Percentiles rank a stretch among this genome's conserved stretches.
Evolutionary conservation across 768 basidiomycete species (phyloP).

Genomic region (Amanita polypyramis): DNA sequence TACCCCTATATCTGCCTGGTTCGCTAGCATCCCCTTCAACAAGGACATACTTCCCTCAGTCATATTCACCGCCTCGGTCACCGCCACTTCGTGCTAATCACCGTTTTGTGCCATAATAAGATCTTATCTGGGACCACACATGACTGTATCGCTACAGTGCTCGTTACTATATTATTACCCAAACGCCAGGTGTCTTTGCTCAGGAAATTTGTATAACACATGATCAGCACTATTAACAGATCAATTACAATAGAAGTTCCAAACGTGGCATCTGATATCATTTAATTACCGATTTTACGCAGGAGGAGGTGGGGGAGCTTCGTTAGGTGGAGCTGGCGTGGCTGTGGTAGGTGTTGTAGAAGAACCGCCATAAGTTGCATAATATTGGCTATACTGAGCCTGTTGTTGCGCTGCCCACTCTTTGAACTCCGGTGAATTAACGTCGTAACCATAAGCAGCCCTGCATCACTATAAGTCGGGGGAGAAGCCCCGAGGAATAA

Average conservation of each 20-base stretch:
- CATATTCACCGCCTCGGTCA: constrained; percentile 46
- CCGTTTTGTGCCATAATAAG: constrained; percentile 14
- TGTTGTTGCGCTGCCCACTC: constrained; percentile 73
- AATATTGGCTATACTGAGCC: constrained; percentile 66
- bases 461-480: constrained; percentile 22
- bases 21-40: constrained; percentile 45
- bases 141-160: background rate
- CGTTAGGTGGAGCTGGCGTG: constrained; percentile 10
- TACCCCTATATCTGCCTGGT: constrained; percentile 59
- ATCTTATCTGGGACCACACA: background rate
- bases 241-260: background rate
- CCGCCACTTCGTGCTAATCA: constrained; percentile 29
- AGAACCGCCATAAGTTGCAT: constrained; percentile 36
- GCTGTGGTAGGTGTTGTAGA: constrained; percentile 13
- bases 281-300: constrained; percentile 9
- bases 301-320: constrained; percentile 25
- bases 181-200: constrained; percentile 1
- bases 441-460: constrained; percentile 82
- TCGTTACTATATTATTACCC: background rate
- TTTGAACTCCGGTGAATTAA: constrained; percentile 74
- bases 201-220: background rate
- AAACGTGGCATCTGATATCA: background rate
- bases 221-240: constrained; percentile 3
- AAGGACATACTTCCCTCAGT: constrained; percentile 39
- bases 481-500: background rate